Evolutionary conservation across 2,329 filamentous ascomycete species (phyloP).

Genomic region (Aureobasidium namibiae): DNA sequence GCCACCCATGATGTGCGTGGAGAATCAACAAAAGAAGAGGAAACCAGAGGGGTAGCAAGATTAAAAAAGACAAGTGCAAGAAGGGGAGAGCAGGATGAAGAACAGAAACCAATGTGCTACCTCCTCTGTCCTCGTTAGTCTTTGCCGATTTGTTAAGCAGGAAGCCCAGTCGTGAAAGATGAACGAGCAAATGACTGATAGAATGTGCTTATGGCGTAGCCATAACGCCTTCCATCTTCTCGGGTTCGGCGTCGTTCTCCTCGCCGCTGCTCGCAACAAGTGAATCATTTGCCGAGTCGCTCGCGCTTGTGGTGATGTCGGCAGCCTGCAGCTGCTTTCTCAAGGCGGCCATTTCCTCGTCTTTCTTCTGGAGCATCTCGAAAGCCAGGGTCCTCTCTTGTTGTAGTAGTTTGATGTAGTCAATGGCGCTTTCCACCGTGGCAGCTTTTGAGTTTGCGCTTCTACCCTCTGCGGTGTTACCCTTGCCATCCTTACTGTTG

Average conservation of each 20-base stretch:
- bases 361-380: conserved; percentile 20
- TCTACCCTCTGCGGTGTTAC: conserved; percentile 33
- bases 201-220: neutral
- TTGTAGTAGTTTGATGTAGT: conserved; percentile 84
- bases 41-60: neutral
- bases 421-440: conserved; percentile 94
- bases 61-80: neutral
- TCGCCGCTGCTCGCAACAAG: neutral
- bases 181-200: neutral
- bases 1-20: neutral
- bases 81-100: neutral
- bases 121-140: neutral
- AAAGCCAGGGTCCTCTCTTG: conserved; percentile 34
- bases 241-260: neutral
- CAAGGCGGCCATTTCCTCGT: conserved; percentile 22
- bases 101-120: neutral
- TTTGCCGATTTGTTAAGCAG: neutral
- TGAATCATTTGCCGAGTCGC: neutral
- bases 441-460: conserved; percentile 81
- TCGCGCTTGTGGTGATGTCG: neutral
- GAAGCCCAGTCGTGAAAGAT: neutral
- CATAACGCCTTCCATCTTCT: conserved; percentile 8
- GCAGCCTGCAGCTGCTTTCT: conserved; percentile 7
- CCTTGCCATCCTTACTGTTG: conserved; percentile 26
- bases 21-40: neutral